Evolutionary conservation across 345 rosid genomes (phyloP).

Genomic region (Laguncularia racemosa): DNA sequence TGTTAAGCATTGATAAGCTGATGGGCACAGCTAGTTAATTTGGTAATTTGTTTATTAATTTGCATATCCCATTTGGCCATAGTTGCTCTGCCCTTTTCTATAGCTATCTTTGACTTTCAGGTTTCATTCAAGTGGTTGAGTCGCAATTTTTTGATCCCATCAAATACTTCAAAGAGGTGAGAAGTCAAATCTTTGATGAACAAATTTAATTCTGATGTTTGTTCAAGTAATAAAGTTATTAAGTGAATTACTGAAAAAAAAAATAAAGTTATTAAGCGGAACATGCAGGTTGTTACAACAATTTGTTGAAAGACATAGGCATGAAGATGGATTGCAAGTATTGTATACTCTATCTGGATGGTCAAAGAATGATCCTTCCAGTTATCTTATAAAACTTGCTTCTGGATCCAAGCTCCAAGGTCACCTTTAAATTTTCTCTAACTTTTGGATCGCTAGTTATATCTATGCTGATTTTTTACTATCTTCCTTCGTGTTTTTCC

Average conservation of each 20-base stretch:
- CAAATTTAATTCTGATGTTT: not conserved
- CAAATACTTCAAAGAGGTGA: conserved; percentile 75
- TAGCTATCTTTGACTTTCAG: conserved; percentile 27
- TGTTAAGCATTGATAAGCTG: no score
- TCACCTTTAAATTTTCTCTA: conserved; percentile 16
- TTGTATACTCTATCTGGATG: conserved; percentile 78
- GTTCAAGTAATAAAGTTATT: not conserved
- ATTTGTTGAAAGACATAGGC: conserved; percentile 49
- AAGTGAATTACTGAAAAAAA: no score
- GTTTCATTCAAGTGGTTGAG: conserved; percentile 98
- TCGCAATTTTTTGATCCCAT: conserved; percentile 68
- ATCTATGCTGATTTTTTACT: not conserved
- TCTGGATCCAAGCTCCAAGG: conserved; percentile 67
- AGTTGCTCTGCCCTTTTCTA: not conserved
- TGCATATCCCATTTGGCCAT: not conserved
- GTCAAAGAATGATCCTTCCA: conserved; percentile 52
- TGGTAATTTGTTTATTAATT: no score
- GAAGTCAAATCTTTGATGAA: conserved; percentile 2
- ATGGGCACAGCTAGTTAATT: no score
- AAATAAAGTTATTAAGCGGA: not conserved
- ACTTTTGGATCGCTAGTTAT: no score
- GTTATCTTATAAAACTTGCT: conserved; percentile 61
- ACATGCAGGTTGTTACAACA: conserved; percentile 66
- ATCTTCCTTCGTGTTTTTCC: not conserved
- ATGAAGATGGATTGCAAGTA: conserved; percentile 50